Evolutionary conservation across 1,139 yeast genomes (phyloP).

Genomic region (Pichia sp.): DNA sequence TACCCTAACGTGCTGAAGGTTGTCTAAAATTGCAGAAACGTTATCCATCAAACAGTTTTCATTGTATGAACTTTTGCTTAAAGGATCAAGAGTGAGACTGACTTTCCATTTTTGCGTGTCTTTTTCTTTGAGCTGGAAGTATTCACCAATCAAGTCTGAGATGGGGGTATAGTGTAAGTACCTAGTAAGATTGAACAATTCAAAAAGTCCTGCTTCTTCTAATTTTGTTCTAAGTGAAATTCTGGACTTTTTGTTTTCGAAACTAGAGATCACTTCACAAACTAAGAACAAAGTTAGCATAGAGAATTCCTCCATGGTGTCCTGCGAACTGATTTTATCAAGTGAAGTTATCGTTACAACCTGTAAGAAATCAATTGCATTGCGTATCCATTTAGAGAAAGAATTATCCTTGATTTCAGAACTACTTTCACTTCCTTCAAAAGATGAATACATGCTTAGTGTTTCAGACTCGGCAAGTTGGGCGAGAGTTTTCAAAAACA

Average conservation of each 20-base stretch:
- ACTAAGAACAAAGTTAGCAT: constrained; percentile 44
- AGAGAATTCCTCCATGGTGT: constrained; percentile 35
- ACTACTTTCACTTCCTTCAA: constrained; percentile 29
- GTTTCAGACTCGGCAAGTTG: constrained; percentile 4
- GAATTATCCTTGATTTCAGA: constrained; percentile 3
- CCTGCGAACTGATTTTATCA: neutral
- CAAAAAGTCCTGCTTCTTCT: constrained; percentile 38
- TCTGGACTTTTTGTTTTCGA: constrained; percentile 34
- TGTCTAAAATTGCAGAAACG: neutral
- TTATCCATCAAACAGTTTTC: neutral
- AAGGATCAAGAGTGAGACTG: constrained; percentile 5
- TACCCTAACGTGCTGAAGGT: neutral
- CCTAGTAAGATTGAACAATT: constrained; percentile 39
- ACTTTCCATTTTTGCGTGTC: constrained; percentile 31
- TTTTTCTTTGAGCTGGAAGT: constrained; percentile 39
- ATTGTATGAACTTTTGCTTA: neutral
- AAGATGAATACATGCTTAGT: neutral
- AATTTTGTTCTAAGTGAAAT: constrained; percentile 39
- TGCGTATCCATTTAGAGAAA: constrained; percentile 18
- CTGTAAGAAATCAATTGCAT: constrained; percentile 18
- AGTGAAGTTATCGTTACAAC: neutral
- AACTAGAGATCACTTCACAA: constrained; percentile 40
- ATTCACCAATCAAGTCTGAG: constrained; percentile 43
- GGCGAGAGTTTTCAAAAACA: constrained; percentile 12
- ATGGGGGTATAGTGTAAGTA: constrained; percentile 39